These are phyloP conservation scores for Tolypocladium amazonense DNA, from an alignment of 2,329 filamentous ascomycete species.

Conservation along the genomic window DNA sequence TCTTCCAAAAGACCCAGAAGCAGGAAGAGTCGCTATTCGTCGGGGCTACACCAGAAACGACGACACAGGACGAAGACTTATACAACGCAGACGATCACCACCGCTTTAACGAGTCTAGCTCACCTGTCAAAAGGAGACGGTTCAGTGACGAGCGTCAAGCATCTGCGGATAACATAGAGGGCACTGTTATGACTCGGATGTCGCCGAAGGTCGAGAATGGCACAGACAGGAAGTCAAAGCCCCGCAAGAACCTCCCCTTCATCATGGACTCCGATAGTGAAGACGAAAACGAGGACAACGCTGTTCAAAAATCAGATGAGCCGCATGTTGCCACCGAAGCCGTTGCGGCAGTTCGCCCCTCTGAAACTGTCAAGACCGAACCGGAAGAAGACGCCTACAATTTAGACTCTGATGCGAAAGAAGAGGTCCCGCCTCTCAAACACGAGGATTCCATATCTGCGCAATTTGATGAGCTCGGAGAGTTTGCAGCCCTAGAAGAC, in stretches of 20 bases:
- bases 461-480: slow-evolving; percentile 25
- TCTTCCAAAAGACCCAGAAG: slow-evolving; percentile 61
- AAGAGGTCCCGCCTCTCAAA: background rate
- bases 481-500: slow-evolving; percentile 40
- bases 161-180: background rate
- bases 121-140: slow-evolving; percentile 18
- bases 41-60: slow-evolving; percentile 12
- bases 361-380: background rate
- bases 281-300: slow-evolving; percentile 14
- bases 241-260: slow-evolving; percentile 40
- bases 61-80: slow-evolving; percentile 15
- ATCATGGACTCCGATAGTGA: slow-evolving; percentile 58
- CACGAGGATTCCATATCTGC: slow-evolving; percentile 15
- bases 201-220: slow-evolving; percentile 17
- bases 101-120: slow-evolving; percentile 23
- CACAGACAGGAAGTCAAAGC: slow-evolving; percentile 9
- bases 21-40: slow-evolving; percentile 49
- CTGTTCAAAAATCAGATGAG: background rate
- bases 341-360: background rate
- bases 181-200: background rate
- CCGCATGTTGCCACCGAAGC: background rate
- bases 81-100: slow-evolving; percentile 15
- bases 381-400: background rate
- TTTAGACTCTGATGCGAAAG: background rate
- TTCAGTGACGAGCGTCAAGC: slow-evolving; percentile 11